phyloP scores from a whole-genome alignment of 495 filamentous ascomycete species.

The Sphaerosporella brunnea region DNA sequence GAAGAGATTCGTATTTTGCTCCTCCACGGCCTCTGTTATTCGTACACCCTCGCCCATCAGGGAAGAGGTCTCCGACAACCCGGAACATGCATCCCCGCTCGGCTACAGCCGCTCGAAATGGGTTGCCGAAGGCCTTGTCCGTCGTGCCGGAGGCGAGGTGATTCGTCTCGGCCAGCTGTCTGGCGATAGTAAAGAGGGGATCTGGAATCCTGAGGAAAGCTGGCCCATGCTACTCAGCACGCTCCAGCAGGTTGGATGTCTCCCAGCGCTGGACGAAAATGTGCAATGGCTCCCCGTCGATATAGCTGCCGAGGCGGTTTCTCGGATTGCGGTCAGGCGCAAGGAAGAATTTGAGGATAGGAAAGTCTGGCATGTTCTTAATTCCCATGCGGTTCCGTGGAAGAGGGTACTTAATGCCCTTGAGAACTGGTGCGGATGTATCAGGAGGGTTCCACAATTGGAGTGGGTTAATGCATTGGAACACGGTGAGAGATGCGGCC shows the following conservation, averaged over 20 bases:
- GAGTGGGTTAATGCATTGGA: slow-evolving; percentile 8
- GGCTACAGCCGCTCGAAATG: slow-evolving; percentile 49
- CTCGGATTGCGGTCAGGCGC: slow-evolving; percentile 27
- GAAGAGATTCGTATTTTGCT: slow-evolving; percentile 40
- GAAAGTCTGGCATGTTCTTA: slow-evolving; percentile 37
- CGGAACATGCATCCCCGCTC: slow-evolving; percentile 34
- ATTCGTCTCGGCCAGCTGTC: slow-evolving; percentile 43
- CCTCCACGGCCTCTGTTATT: slow-evolving; percentile 37
- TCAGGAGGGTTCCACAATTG: neutral
- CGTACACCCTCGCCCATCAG: slow-evolving; percentile 28
- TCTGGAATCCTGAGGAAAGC: slow-evolving; percentile 48
- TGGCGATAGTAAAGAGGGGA: slow-evolving; percentile 35
- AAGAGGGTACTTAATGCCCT: slow-evolving; percentile 31
- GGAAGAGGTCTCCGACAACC: slow-evolving; percentile 34
- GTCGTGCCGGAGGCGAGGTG: slow-evolving; percentile 22
- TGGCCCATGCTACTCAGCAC: slow-evolving; percentile 43
- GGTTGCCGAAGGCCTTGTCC: slow-evolving; percentile 40
- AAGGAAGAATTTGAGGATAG: neutral
- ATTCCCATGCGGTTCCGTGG: slow-evolving; percentile 31
- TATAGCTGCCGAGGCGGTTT: slow-evolving; percentile 34
- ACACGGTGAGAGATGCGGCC: slow-evolving; percentile 7
- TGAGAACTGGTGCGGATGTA: slow-evolving; percentile 8
- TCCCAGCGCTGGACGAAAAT: slow-evolving; percentile 36
- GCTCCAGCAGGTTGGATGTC: slow-evolving; percentile 30
- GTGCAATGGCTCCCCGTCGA: slow-evolving; percentile 43